phyloP scores from a whole-genome alignment of 257 asterid species.

The Henckelia pumila region DNA sequence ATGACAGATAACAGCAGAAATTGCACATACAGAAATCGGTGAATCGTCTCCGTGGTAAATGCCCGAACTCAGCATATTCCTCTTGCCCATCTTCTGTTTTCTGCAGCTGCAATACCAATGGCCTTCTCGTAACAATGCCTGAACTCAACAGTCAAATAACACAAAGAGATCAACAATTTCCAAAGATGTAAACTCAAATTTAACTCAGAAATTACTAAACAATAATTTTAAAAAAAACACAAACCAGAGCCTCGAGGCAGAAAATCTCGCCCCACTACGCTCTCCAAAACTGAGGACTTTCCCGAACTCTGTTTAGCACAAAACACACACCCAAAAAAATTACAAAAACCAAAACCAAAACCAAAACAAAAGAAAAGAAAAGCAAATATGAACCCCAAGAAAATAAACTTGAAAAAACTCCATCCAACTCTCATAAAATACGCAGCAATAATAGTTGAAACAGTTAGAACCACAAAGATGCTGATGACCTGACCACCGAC shows the following conservation, averaged over 20 bases:
- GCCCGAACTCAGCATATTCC: conserved; percentile 91
- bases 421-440: not conserved
- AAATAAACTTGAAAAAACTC: conserved; percentile 2
- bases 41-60: conserved; percentile 58
- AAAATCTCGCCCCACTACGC: conserved; percentile 89
- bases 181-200: not conserved
- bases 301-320: conserved; percentile 75
- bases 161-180: conserved; percentile 6
- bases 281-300: conserved; percentile 89
- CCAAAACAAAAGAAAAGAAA: not conserved
- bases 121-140: conserved; percentile 96
- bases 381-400: not conserved
- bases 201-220: not conserved
- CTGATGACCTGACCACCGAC: conserved; percentile 81
- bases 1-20: not conserved
- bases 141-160: conserved; percentile 20
- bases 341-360: too few relatives aligned
- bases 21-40: conserved; percentile 65
- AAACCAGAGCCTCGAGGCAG: conserved; percentile 96
- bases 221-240: conserved; percentile 14
- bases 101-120: conserved; percentile 85
- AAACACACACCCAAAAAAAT: conserved; percentile 8
- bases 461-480: too few relatives aligned
- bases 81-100: conserved; percentile 60
- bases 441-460: not conserved